These are phyloP conservation scores for Raffaelea albimanens DNA, from an alignment of 2,329 filamentous ascomycete genomes.

Conservation along the genomic window DNA sequence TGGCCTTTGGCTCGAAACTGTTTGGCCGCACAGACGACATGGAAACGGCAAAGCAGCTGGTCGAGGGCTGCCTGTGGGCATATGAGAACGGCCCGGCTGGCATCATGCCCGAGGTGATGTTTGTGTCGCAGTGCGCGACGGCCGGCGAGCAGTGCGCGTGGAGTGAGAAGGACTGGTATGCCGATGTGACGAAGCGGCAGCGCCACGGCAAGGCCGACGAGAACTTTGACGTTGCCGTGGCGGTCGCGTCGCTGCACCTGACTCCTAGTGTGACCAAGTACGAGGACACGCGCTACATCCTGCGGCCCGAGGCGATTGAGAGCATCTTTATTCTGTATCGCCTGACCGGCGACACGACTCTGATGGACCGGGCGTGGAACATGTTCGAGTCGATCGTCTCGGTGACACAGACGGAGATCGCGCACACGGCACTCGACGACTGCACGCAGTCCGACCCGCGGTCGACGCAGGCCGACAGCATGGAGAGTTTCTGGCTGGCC, in stretches of 20 bases:
- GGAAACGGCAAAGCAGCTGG: slow-evolving; percentile 35
- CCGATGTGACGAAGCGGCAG: slow-evolving; percentile 4
- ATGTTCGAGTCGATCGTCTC: slow-evolving; percentile 35
- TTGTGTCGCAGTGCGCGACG: slow-evolving; percentile 22
- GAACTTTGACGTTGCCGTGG: neutral
- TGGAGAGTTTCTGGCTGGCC: slow-evolving; percentile 58
- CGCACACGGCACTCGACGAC: slow-evolving; percentile 33
- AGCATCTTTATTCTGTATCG: slow-evolving; percentile 43
- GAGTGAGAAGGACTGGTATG: slow-evolving; percentile 20
- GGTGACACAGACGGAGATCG: slow-evolving; percentile 32
- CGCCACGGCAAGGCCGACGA: slow-evolving; percentile 6
- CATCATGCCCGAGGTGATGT: slow-evolving; percentile 42
- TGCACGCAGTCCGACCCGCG: slow-evolving; percentile 7
- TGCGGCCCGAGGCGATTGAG: slow-evolving; percentile 43
- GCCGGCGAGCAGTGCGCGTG: slow-evolving; percentile 26
- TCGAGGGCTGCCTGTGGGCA: slow-evolving; percentile 45
- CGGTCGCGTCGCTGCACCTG: slow-evolving; percentile 23
- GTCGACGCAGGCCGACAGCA: slow-evolving; percentile 1
- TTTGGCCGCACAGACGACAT: slow-evolving; percentile 23
- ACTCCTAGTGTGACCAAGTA: slow-evolving; percentile 44
- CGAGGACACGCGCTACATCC: slow-evolving; percentile 31
- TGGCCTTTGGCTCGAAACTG: slow-evolving; percentile 26
- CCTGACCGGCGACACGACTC: slow-evolving; percentile 33
- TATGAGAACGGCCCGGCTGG: slow-evolving; percentile 39
- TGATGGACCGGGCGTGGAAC: slow-evolving; percentile 35